Evolutionary conservation across 176 grass and related monocot genomes (phyloP).

Genomic region (Musa troglodytarum): DNA sequence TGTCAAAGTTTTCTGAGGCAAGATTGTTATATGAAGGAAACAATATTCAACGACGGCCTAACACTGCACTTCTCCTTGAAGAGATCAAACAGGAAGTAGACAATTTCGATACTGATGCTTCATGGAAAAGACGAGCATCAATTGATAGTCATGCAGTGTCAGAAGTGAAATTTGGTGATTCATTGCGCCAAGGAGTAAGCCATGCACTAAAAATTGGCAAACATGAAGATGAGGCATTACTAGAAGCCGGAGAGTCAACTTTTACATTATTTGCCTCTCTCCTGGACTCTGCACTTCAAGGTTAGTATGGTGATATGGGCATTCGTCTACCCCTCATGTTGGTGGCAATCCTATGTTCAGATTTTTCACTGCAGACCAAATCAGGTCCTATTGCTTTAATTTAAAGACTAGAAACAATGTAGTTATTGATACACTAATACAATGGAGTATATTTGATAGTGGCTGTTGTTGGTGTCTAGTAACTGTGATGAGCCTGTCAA

Average conservation of each 20-base stretch:
- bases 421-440: no score
- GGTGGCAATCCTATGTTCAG: not conserved
- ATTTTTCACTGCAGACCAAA: not conserved
- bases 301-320: slow-evolving; percentile 24
- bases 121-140: slow-evolving; percentile 41
- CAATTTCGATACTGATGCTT: slow-evolving; percentile 37
- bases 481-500: no score
- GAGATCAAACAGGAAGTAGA: slow-evolving; percentile 89
- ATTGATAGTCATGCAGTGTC: slow-evolving; percentile 40
- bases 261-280: slow-evolving; percentile 74
- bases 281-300: slow-evolving; percentile 90
- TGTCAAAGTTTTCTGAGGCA: slow-evolving; percentile 54
- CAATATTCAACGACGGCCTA: slow-evolving; percentile 66
- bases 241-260: slow-evolving; percentile 43
- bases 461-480: no score
- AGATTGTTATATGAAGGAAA: slow-evolving; percentile 53
- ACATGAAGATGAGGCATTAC: slow-evolving; percentile 44
- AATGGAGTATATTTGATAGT: no score
- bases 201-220: slow-evolving; percentile 44
- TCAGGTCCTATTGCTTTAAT: not conserved
- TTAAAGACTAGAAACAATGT: no score
- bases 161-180: slow-evolving; percentile 28
- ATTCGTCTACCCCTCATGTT: not conserved
- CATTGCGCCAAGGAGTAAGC: slow-evolving; percentile 23
- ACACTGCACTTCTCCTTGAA: slow-evolving; percentile 78